Evolutionary conservation across 352 stramenopile species (phyloP).

Genomic region (Globisporangium sylvaticum): DNA sequence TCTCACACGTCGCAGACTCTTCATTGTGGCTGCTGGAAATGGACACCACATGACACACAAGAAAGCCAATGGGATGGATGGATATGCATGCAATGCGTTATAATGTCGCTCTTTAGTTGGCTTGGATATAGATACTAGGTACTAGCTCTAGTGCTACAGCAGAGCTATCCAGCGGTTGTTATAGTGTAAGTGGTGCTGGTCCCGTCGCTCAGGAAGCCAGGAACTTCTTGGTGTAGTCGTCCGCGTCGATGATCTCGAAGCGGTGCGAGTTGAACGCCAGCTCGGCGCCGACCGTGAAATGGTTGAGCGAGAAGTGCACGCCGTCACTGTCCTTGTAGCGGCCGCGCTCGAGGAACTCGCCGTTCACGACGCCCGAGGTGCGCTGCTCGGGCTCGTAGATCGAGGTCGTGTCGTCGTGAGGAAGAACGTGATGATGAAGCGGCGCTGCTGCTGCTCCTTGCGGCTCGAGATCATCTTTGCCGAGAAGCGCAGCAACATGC

Average conservation of each 20-base stretch:
- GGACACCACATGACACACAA: not conserved
- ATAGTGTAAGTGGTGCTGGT: not conserved
- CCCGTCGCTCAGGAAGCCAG: conserved; percentile 34
- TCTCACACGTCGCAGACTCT: conserved; percentile 11
- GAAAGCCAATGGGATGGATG: not conserved
- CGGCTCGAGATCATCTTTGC: conserved; percentile 67
- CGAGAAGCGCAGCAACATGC: conserved; percentile 71
- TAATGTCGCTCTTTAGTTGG: not conserved
- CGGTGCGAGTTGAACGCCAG: conserved; percentile 63
- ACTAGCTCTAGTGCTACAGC: not conserved
- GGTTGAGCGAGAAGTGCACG: conserved; percentile 45
- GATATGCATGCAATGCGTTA: not conserved
- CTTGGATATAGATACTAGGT: not conserved
- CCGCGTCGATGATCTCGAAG: conserved; percentile 72
- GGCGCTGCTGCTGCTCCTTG: conserved; percentile 71
- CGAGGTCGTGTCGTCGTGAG: conserved; percentile 67
- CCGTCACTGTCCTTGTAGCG: conserved; percentile 63
- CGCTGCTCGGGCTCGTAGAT: conserved; percentile 78
- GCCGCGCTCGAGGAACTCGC: conserved; percentile 83
- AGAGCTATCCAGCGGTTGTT: not conserved
- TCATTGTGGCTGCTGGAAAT: not conserved
- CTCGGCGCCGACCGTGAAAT: conserved; percentile 59
- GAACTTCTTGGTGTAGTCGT: conserved; percentile 85
- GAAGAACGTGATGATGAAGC: conserved; percentile 83
- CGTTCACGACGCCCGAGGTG: conserved; percentile 79